These are phyloP conservation scores for Candida takata DNA, from an alignment of 805 yeast genomes.

Conservation along the genomic window DNA sequence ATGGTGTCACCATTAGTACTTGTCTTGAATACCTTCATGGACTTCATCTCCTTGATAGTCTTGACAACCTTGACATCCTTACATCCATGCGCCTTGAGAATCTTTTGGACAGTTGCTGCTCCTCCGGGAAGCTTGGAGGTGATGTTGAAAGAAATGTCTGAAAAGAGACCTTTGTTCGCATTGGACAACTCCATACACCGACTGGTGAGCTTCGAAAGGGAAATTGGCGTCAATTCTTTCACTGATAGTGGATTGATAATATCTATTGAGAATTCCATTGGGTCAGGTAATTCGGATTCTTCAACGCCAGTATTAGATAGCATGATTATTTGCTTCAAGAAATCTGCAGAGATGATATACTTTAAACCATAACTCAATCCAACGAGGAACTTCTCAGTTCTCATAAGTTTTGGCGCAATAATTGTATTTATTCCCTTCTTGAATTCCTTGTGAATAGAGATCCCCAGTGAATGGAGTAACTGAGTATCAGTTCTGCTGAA, in stretches of 20 bases:
- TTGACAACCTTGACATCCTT: constrained; percentile 26
- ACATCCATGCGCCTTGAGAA: constrained; percentile 55
- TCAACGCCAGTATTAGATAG: constrained; percentile 12
- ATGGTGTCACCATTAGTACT: constrained; percentile 12
- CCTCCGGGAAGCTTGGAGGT: constrained; percentile 59
- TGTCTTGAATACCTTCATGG: constrained; percentile 12
- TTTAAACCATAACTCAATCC: constrained; percentile 50
- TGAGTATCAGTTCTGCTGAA: constrained; percentile 37
- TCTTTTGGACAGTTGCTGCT: constrained; percentile 43
- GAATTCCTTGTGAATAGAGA: constrained; percentile 34
- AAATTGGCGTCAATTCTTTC: constrained; percentile 19
- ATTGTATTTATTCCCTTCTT: constrained; percentile 37
- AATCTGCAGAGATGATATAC: constrained; percentile 49
- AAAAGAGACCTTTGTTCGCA: constrained; percentile 34
- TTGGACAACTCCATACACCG: constrained; percentile 10
- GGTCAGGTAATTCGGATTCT: constrained; percentile 19
- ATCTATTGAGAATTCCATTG: constrained; percentile 27
- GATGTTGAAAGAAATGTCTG: constrained; percentile 43
- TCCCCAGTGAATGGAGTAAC: constrained; percentile 47
- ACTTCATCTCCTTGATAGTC: constrained; percentile 20
- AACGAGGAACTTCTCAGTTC: constrained; percentile 82
- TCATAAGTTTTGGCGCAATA: constrained; percentile 72
- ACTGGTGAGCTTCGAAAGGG: constrained; percentile 16
- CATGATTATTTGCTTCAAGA: constrained; percentile 41
- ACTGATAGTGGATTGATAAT: constrained; percentile 30